phyloP scores from a whole-genome alignment of 202 grass and related monocot genomes.

The Cymbopogon flexuosus region DNA sequence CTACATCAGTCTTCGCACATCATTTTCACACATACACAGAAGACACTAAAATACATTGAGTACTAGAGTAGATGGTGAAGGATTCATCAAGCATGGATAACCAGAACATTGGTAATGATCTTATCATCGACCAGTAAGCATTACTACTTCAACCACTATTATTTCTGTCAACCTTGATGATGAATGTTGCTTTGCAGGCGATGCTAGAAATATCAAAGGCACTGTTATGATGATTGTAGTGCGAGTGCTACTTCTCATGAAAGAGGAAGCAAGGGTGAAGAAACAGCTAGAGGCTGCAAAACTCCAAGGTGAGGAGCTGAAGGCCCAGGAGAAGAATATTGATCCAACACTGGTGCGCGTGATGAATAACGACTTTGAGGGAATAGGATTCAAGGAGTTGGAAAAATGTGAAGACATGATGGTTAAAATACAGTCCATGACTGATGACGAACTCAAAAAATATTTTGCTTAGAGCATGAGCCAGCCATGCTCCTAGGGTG shows the following conservation, averaged over 20 bases:
- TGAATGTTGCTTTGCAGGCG: background rate
- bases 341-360: background rate
- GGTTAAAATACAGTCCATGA: background rate
- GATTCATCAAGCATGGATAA: background rate
- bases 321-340: background rate
- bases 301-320: background rate
- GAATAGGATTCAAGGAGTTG: background rate
- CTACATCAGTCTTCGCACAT: background rate
- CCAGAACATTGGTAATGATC: background rate
- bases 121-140: background rate
- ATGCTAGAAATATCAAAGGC: conserved; percentile 11
- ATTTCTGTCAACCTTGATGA: background rate
- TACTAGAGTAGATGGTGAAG: background rate
- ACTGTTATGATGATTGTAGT: background rate
- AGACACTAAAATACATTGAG: background rate
- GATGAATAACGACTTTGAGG: background rate
- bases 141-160: conserved; percentile 2
- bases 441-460: background rate
- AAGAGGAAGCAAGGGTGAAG: background rate
- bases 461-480: background rate
- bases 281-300: background rate
- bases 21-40: background rate
- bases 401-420: background rate
- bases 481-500: background rate
- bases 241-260: background rate